Base-by-base conservation (phyloP, 2,329 filamentous ascomycete species). In the Alternaria rosae region DNA sequence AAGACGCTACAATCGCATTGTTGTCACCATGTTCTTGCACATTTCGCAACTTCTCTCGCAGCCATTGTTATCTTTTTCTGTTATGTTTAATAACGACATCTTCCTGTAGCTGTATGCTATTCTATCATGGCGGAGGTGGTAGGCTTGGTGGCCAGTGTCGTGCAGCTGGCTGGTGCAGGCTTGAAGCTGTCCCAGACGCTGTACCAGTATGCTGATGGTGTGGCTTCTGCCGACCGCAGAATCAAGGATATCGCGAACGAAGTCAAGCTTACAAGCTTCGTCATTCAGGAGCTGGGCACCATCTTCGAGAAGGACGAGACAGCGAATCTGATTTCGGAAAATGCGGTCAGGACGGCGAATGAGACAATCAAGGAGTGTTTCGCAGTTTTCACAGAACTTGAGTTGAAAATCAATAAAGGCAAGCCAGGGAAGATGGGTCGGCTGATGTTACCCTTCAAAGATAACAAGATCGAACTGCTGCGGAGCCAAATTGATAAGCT, bases 151-250 rank as follows among this genome's bases (percentile, higher is more conserved):
- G 73, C 75, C 11, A 73, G 72, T n/a, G 70, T 77, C 35, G 64
- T 77, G 11, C 73, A 76, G 57, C 62, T 78, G 12, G 75, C 71
- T 25, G 73, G 70, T 4, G 69, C 74, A 13, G 74, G 72, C 9
- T 53, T 77, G 8, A 73, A 74, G 51, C 65, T 77, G 25, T 74
- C 71, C 4, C 63, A 75, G 42, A 69, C 71, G 5, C 65, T 77
- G 30, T 76, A 76, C 54, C 64, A 72, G 32, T 76, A 76, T 66
- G 75, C 67, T 8, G 74, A 77, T 26, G 59, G 69, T 9, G 75
- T 77, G n/a, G 63, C 70, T 43, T 67, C 71, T 9, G 75, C 74
- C 9, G 73, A 77, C 32, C 64, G 65, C 13, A 67, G 72, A 12
- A 65, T 76, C 45, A 73, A 69, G 43, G 70, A 71, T 28, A 73